A percentile compares a stretch with the other conserved stretches of the same genome.
Conservation (phyloP, 176 grass and related monocot genomes). For the Zea mays region Zm-B73-REFERENCE-NAM-5.0 NC_050100.1:4858001-4858500, state of each 20-base stretch:
- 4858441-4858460: not conserved
- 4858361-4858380: not conserved
- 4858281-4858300: not conserved
- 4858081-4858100: not conserved
- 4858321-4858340: not conserved
- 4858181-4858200: no score
- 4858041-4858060: not conserved
- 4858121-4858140: no score
- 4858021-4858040: not conserved
- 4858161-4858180: no score
- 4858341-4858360: not conserved
- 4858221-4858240: no score
- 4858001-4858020: not conserved
- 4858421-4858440: not conserved
- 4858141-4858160: no score
- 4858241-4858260: no score
- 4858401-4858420: not conserved
- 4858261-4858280: no score
- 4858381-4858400: not conserved
- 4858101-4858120: not conserved
- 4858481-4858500: not conserved
- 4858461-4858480: not conserved
- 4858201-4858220: no score
- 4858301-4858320: not conserved
- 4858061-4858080: constrained; percentile 1